These are phyloP conservation scores for Emydomyces testavorans DNA, from an alignment of 2,329 filamentous ascomycete genomes.

Conservation along the genomic window DNA sequence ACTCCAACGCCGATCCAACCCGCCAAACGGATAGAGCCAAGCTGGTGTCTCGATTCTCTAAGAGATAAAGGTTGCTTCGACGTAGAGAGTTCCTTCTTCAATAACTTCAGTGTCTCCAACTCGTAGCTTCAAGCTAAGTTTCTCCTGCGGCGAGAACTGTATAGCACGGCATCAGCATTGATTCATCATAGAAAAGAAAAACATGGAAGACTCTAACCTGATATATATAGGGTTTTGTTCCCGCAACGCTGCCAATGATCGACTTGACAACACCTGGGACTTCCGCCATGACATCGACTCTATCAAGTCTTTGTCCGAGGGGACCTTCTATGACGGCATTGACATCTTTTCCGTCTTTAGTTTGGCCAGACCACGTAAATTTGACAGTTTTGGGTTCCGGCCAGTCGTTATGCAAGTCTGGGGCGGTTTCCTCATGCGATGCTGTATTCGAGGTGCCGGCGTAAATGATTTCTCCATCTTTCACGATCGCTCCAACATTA, in stretches of 20 bases:
- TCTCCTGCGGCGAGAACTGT: constrained; percentile 58
- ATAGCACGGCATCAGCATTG: constrained; percentile 19
- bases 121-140: constrained; percentile 68
- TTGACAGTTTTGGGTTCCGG: constrained; percentile 67
- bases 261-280: constrained; percentile 92
- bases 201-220: constrained; percentile 48
- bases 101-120: constrained; percentile 65
- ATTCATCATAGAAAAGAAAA: background rate
- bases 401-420: constrained; percentile 74
- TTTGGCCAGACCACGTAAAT: constrained; percentile 67
- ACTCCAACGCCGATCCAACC: constrained; percentile 16
- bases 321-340: constrained; percentile 57
- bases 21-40: background rate
- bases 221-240: constrained; percentile 96
- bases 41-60: constrained; percentile 23
- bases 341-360: constrained; percentile 62
- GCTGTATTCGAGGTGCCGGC: constrained; percentile 56
- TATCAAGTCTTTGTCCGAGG: constrained; percentile 61
- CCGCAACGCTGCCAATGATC: constrained; percentile 75
- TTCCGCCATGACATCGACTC: constrained; percentile 92
- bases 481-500: constrained; percentile 68
- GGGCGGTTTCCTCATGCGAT: constrained; percentile 56
- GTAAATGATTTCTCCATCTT: constrained; percentile 66
- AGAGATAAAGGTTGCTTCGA: constrained; percentile 93
- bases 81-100: constrained; percentile 70